Evolutionary conservation across 2,329 filamentous ascomycete genomes (phyloP).

Genomic region (Diaporthe sp.): DNA sequence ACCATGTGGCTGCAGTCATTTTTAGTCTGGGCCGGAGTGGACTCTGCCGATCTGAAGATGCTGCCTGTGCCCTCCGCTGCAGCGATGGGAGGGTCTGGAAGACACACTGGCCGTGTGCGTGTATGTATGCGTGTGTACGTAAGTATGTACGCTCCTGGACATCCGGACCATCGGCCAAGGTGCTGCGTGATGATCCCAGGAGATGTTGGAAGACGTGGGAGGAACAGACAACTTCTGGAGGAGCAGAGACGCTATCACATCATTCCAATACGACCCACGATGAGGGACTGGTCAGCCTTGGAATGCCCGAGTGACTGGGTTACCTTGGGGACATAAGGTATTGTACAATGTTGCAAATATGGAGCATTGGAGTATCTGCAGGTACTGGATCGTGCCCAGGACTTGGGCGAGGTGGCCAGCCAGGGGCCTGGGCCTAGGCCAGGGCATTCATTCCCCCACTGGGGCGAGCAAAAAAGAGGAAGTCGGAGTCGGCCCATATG

Average conservation of each 20-base stretch:
- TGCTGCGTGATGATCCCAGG: not conserved
- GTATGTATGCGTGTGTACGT: not conserved
- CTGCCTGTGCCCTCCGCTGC: not conserved
- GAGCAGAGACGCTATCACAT: not conserved
- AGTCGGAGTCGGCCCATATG: slow-evolving; percentile 30
- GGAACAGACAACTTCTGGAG: not conserved
- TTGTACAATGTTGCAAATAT: slow-evolving; percentile 17
- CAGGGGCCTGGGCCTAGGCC: not conserved
- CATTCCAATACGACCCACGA: not conserved
- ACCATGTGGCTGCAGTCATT: slow-evolving; percentile 4
- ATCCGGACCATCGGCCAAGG: not conserved
- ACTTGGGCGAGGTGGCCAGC: slow-evolving; percentile 8
- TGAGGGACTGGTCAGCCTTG: not conserved
- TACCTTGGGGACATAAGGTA: not conserved
- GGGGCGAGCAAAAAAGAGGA: not conserved
- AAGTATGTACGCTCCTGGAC: not conserved
- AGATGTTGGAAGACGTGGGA: not conserved
- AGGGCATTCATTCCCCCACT: too few species aligned
- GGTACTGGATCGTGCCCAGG: slow-evolving; percentile 36
- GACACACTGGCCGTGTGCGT: not conserved
- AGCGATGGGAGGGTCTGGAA: not conserved
- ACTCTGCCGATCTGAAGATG: not conserved
- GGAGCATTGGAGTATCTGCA: slow-evolving; percentile 36
- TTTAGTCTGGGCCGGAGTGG: slow-evolving; percentile 24
- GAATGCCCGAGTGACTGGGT: too few species aligned